Base-by-base conservation (phyloP, 2,329 filamentous ascomycete genomes). In the Ilyonectria robusta region DNA sequence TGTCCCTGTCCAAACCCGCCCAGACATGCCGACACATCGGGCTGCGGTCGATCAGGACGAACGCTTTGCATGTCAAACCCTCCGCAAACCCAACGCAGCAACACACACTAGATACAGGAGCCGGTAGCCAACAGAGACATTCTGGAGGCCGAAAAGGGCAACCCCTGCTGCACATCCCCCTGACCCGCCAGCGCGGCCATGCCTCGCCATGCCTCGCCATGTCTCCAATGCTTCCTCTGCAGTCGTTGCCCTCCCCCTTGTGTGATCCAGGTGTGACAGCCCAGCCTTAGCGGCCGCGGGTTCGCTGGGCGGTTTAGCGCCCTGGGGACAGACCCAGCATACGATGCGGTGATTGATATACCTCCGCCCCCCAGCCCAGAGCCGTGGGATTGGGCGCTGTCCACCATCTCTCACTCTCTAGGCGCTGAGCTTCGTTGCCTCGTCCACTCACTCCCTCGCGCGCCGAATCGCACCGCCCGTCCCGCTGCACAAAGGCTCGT, bases 101-200 rank as follows among this genome's bases (percentile, higher is more conserved):
- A 29, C 47, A 17, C 47, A 17, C 33, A 46, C 42, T 21, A 23
- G 23, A 51, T 26, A n/a, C 48, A 51, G 54, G 50, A 61, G 33
- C 31, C 51, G 44, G 59, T 37, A 54, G 37, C 59, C 59, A 57
- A 50, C 59, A 62, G 51, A 62, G 42, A 55, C 53, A 42, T 21
- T 19, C 37, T 15, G 42, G 31, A 59, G 33, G 21, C 37, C 48
- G 57, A 42, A 37, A 40, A 33, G 11, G 47, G 55, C 17, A 60
- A 72, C 67, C 68, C 73, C 61, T 73, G 73, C 57, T 65, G 73
- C 70, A 64, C 72, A 74, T 75, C 71, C 73, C 73, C 73, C 73
- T 73, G 72, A 63, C 69, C 69, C 64, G 60, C 58, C 47, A 57
- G 44, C 55, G 59, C 50, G 68, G 54, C 66, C 64, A 66, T 59